These are phyloP conservation scores for Leishmania guyanensis DNA, from an alignment of 208 protist species.

Conservation along the genomic window DNA sequence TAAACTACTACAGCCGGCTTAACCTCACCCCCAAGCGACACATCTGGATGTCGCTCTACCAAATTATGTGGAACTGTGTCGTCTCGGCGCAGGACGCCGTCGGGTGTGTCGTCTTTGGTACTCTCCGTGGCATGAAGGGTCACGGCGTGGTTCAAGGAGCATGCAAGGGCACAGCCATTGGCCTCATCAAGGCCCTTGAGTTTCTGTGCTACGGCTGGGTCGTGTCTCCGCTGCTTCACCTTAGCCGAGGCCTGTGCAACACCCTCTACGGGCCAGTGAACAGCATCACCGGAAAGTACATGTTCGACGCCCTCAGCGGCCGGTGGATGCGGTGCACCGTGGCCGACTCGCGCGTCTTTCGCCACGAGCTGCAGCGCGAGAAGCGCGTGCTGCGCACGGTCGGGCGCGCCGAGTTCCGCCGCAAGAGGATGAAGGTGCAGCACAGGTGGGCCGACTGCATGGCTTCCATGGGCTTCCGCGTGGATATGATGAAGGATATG, in stretches of 20 bases:
- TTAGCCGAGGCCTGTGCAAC: conserved; percentile 67
- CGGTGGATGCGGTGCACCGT: conserved; percentile 74
- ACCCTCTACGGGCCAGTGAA: conserved; percentile 64
- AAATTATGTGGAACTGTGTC: conserved; percentile 65
- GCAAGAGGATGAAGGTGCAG: conserved; percentile 66
- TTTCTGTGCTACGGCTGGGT: conserved; percentile 72
- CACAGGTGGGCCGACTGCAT: conserved; percentile 63
- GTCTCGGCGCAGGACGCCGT: conserved; percentile 63
- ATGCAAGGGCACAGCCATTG: conserved; percentile 21
- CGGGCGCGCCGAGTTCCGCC: conserved; percentile 74
- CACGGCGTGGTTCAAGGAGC: conserved; percentile 26
- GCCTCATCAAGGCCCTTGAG: conserved; percentile 21
- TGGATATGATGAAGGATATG: conserved; percentile 56
- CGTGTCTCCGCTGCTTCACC: conserved; percentile 69
- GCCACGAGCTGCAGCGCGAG: conserved; percentile 59
- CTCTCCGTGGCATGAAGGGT: conserved; percentile 38
- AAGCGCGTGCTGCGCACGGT: conserved; percentile 72
- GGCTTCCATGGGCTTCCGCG: conserved; percentile 74
- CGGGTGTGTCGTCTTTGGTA: conserved; percentile 52
- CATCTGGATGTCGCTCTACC: conserved; percentile 59
- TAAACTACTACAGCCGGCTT: conserved; percentile 85
- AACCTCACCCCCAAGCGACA: conserved; percentile 80
- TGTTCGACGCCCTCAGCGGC: conserved; percentile 77
- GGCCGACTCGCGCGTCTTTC: conserved; percentile 41
- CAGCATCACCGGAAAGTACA: conserved; percentile 56